Conservation (phyloP, 2,329 filamentous ascomycete species). For the Aciculosporium take region DNA sequence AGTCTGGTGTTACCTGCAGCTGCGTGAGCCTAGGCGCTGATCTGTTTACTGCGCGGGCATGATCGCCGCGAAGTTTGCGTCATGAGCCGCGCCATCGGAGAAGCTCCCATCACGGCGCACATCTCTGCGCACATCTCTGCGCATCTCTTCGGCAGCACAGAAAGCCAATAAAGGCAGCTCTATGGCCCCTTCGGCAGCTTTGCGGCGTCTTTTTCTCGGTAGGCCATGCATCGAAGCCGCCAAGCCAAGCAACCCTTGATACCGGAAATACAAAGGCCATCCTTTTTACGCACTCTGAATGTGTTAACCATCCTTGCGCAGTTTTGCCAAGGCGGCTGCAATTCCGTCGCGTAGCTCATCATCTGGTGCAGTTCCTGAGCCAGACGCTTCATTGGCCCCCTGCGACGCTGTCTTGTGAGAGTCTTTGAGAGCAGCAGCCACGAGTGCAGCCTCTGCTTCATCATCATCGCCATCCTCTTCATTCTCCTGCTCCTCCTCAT, state of each 20-base stretch:
- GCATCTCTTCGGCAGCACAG: neutral
- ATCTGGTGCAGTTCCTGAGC: constrained; percentile 2
- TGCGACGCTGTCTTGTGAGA: constrained; percentile 25
- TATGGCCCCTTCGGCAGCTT: constrained; percentile 3
- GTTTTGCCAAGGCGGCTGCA: constrained; percentile 44
- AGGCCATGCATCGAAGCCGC: no score
- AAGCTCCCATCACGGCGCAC: no score
- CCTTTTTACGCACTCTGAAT: neutral
- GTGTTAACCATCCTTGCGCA: constrained; percentile 28
- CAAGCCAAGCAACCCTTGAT: no score
- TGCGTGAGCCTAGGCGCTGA: neutral
- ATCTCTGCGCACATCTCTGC: no score
- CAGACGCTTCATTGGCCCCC: constrained; percentile 12
- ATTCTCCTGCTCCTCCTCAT: constrained; percentile 15
- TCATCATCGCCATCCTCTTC: constrained; percentile 31
- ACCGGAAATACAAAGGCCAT: no score
- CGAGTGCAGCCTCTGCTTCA: constrained; percentile 26
- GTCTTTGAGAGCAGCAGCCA: constrained; percentile 32
- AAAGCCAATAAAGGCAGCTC: neutral
- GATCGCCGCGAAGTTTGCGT: neutral
- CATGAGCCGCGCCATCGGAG: neutral
- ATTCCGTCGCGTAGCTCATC: constrained; percentile 39
- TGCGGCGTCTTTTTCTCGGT: constrained; percentile 1
- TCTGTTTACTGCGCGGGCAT: neutral
- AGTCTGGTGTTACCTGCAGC: no score